Conservation (phyloP, 768 basidiomycete species). For the Pisolithus marmoratus region DNA sequence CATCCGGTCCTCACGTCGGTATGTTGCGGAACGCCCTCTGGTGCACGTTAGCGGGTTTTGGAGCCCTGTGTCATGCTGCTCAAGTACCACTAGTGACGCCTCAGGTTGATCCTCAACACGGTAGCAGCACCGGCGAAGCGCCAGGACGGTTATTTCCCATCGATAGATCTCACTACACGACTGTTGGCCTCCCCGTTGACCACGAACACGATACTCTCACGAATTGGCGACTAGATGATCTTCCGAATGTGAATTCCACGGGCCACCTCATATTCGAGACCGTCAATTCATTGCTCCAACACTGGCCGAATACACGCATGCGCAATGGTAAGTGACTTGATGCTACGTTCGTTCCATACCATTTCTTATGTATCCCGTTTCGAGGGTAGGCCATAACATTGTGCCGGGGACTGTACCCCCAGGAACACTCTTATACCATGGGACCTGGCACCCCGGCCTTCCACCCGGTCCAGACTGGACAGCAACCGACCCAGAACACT, state of each 20-base stretch:
- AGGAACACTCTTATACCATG: constrained; percentile 8
- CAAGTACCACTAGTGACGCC: no score
- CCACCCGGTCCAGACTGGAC: constrained; percentile 25
- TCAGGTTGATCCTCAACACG: no score
- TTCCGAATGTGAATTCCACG: constrained; percentile 24
- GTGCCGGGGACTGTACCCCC: constrained; percentile 2
- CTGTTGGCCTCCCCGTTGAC: no score
- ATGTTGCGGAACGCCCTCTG: no score
- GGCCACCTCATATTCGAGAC: constrained; percentile 31
- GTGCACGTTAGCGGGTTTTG: no score
- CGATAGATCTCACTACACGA: no score
- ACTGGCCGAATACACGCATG: constrained; percentile 34
- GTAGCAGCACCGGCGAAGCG: no score
- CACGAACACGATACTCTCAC: background rate
- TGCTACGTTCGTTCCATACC: background rate
- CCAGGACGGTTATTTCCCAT: no score
- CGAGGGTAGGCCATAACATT: constrained; percentile 1
- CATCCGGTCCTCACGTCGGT: no score
- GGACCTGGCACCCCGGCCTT: constrained; percentile 9
- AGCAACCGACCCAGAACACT: constrained; percentile 26
- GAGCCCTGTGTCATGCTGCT: no score
- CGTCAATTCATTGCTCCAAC: constrained; percentile 30
- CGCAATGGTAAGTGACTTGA: constrained; percentile 28
- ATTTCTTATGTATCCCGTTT: background rate
- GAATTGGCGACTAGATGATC: constrained; percentile 17